phyloP scores from a whole-genome alignment of 129 eudicot species.

The Flaveria brownii region DNA sequence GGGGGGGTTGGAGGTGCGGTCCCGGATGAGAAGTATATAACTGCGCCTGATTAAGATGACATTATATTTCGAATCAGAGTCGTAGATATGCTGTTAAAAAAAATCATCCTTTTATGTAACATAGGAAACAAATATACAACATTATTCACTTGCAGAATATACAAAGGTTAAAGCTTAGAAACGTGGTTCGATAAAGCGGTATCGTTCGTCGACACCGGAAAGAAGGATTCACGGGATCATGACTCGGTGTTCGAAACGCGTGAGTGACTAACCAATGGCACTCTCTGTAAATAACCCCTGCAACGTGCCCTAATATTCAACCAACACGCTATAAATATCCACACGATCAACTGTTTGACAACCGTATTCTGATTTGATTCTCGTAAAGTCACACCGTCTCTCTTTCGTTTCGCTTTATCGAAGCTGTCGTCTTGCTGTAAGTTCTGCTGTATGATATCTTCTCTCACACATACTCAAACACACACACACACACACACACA shows the following conservation, averaged over 20 bases:
- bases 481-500: not conserved
- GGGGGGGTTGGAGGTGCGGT: too few species aligned
- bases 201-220: not conserved
- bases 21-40: too few species aligned
- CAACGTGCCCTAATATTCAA: not conserved
- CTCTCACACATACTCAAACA: not conserved
- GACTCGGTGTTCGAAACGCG: conserved; percentile 9
- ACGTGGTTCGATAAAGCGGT: conserved; percentile 14
- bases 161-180: not conserved
- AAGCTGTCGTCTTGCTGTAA: conserved; percentile 21
- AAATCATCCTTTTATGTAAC: too few species aligned
- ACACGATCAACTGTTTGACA: not conserved
- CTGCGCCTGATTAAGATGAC: too few species aligned
- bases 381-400: not conserved
- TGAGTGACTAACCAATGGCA: conserved; percentile 10
- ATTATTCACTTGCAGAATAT: conserved; percentile 1
- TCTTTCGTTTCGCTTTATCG: not conserved
- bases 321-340: not conserved
- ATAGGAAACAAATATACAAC: not conserved
- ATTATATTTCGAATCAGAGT: too few species aligned
- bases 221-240: not conserved
- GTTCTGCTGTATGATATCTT: not conserved
- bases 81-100: too few species aligned
- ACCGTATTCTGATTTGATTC: not conserved
- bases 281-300: not conserved